A percentile compares a stretch with the other conserved stretches of the same genome.
Evolutionary conservation across 441 rosid genomes (phyloP).

Genomic region (Jatropha multifida): DNA sequence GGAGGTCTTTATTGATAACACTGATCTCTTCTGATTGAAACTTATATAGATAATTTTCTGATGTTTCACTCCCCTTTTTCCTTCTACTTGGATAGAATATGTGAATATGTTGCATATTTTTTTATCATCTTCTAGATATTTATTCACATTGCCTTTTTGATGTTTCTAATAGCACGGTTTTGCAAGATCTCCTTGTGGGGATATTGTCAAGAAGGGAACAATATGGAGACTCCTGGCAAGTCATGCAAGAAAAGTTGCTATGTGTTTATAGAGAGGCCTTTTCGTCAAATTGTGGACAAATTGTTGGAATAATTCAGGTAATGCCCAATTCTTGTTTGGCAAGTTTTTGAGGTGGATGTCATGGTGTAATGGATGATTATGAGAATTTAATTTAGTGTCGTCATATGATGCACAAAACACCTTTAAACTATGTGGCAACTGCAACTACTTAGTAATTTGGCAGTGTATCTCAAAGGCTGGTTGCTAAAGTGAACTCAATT

Average conservation of each 20-base stretch:
- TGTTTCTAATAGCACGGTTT: conserved; percentile 53
- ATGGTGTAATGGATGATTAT: background rate
- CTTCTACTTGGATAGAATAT: conserved; percentile 3
- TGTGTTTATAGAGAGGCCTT: conserved; percentile 71
- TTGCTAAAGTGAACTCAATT: background rate
- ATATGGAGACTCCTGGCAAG: conserved; percentile 62
- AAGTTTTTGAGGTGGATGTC: background rate
- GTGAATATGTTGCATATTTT: background rate
- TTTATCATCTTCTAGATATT: conserved; percentile 15
- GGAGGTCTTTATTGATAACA: background rate
- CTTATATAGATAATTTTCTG: background rate
- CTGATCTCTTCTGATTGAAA: background rate
- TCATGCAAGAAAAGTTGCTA: conserved; percentile 59
- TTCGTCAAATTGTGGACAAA: conserved; percentile 59
- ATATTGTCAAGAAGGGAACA: conserved; percentile 59
- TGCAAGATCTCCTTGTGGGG: conserved; percentile 74
- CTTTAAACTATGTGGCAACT: conserved; percentile 4
- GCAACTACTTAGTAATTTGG: conserved; percentile 7
- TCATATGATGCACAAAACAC: background rate
- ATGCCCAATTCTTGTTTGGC: conserved; percentile 10
- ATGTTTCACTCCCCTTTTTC: background rate
- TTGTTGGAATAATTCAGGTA: conserved; percentile 84
- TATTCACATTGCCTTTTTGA: conserved; percentile 19
- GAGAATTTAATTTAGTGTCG: background rate
- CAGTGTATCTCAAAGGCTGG: conserved; percentile 13